phyloP scores from a whole-genome alignment of 108 stramenopile genomes.

The Cyclostephanos tholiformis region DNA sequence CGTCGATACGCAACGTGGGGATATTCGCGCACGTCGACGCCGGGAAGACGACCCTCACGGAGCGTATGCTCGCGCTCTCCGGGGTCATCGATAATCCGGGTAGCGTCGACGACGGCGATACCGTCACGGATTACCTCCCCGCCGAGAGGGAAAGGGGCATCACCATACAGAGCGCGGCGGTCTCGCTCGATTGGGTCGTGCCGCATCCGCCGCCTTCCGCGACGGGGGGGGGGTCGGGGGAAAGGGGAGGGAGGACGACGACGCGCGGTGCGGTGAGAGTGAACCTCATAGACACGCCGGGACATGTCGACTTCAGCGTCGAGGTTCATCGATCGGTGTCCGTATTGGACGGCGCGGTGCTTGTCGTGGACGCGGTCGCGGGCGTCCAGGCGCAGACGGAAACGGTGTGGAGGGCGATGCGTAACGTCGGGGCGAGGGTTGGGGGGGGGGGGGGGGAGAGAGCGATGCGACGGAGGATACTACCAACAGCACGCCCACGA shows the following conservation, averaged over 20 bases:
- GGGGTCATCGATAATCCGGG: constrained; percentile 84
- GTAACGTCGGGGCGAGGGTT: constrained; percentile 22
- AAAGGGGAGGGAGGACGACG: neutral
- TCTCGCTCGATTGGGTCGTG: constrained; percentile 91
- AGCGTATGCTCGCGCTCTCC: constrained; percentile 95
- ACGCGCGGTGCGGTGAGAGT: constrained; percentile 32
- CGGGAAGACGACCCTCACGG: constrained; percentile 99
- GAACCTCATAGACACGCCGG: constrained; percentile 97
- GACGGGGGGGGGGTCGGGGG: constrained; percentile 36
- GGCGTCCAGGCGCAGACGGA: constrained; percentile 98
- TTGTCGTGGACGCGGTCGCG: constrained; percentile 97
- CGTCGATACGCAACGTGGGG: constrained; percentile 85
- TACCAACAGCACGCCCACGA: constrained; percentile 61
- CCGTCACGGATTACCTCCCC: constrained; percentile 97
- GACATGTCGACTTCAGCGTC: constrained; percentile 98
- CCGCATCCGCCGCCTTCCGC: constrained; percentile 53
- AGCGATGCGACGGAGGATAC: no score
- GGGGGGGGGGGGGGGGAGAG: constrained; percentile 10
- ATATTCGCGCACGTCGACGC: constrained; percentile 99
- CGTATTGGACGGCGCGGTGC: constrained; percentile 96
- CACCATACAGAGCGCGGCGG: constrained; percentile 97
- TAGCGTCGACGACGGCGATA: constrained; percentile 93
- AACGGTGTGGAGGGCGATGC: constrained; percentile 95
- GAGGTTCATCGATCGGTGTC: constrained; percentile 97
- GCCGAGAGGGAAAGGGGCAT: constrained; percentile 98